These are phyloP conservation scores for Sechiopsis laciniata DNA, from an alignment of 306 rosid species.

Conservation along the genomic window DNA sequence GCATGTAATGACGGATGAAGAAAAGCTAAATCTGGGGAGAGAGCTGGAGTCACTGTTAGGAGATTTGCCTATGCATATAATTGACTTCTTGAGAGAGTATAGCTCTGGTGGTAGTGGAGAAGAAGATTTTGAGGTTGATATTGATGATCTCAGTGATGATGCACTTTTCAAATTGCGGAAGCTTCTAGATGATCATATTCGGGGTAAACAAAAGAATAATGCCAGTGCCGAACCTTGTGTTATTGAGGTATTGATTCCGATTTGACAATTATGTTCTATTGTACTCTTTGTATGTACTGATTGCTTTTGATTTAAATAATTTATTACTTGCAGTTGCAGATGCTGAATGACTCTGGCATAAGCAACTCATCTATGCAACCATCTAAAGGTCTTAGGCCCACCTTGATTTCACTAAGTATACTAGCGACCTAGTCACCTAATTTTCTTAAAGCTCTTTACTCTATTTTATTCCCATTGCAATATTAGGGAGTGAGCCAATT, in stretches of 20 bases:
- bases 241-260: constrained; percentile 48
- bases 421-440: background rate
- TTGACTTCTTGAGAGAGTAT: constrained; percentile 64
- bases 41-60: constrained; percentile 65
- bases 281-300: background rate
- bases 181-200: constrained; percentile 60
- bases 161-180: constrained; percentile 52
- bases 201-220: constrained; percentile 44
- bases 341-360: constrained; percentile 68
- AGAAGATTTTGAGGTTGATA: constrained; percentile 78
- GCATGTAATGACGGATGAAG: constrained; percentile 54
- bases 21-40: constrained; percentile 49
- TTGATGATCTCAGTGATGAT: constrained; percentile 71
- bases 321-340: constrained; percentile 42
- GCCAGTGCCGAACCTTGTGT: constrained; percentile 56
- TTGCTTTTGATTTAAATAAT: background rate
- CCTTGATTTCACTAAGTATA: constrained; percentile 8
- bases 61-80: constrained; percentile 59
- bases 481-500: constrained; percentile 51
- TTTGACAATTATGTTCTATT: background rate
- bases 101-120: constrained; percentile 61
- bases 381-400: constrained; percentile 49
- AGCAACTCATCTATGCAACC: constrained; percentile 84
- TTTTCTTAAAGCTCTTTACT: background rate
- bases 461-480: constrained; percentile 15